These are phyloP conservation scores for Phaeotremella fagi DNA, from an alignment of 768 basidiomycete genomes.

Conservation along the genomic window DNA sequence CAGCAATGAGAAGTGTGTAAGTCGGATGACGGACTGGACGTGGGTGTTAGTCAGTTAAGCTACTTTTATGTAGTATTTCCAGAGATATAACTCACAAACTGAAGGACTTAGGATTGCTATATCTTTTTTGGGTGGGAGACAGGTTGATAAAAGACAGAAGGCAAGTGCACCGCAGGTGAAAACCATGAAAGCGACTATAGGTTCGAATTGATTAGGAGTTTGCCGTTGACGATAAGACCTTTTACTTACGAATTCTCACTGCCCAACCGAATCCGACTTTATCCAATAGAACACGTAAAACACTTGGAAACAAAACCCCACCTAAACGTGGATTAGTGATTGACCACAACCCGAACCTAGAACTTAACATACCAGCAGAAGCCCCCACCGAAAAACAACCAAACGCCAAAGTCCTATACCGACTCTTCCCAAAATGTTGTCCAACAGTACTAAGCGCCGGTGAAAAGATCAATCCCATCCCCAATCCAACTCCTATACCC, in stretches of 20 bases:
- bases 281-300: slow-evolving; percentile 54
- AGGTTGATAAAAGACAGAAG: slow-evolving; percentile 17
- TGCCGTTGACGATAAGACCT: neutral
- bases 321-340: slow-evolving; percentile 64
- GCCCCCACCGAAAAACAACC: slow-evolving; percentile 3
- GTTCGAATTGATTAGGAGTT: neutral
- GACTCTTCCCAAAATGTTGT: slow-evolving; percentile 30
- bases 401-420: slow-evolving; percentile 23
- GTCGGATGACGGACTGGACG: slow-evolving; percentile 56
- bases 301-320: slow-evolving; percentile 64
- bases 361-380: slow-evolving; percentile 55
- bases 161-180: slow-evolving; percentile 8
- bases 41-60: slow-evolving; percentile 56
- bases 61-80: too few species aligned
- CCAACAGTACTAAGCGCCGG: slow-evolving; percentile 26
- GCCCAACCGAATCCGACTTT: slow-evolving; percentile 58
- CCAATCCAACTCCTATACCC: slow-evolving; percentile 31
- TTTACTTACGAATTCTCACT: slow-evolving; percentile 42
- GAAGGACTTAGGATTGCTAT: slow-evolving; percentile 23
- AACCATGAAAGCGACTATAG: slow-evolving; percentile 25
- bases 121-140: slow-evolving; percentile 22
- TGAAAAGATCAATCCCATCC: slow-evolving; percentile 33
- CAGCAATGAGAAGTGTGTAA: slow-evolving; percentile 59
- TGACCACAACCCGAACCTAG: slow-evolving; percentile 59
- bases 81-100: slow-evolving; percentile 48